Evolutionary conservation across 2,329 filamentous ascomycete species (phyloP).

Genomic region (Exserohilum rostratum): DNA sequence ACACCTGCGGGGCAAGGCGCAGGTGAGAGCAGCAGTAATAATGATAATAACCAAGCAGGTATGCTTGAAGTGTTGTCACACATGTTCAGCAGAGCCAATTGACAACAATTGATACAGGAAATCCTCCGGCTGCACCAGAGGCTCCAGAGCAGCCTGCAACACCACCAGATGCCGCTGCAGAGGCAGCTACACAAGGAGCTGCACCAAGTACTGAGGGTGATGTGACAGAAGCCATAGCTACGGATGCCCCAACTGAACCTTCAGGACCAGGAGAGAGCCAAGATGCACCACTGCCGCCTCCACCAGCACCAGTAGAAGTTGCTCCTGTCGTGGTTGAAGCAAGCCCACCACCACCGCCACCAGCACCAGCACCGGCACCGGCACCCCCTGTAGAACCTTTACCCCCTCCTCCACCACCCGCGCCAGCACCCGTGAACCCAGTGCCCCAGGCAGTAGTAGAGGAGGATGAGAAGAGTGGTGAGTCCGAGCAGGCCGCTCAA

Average conservation of each 20-base stretch:
- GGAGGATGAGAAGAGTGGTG: constrained; percentile 44
- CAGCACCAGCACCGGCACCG: constrained; percentile 15
- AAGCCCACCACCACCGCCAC: constrained; percentile 9
- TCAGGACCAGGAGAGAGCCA: constrained; percentile 16
- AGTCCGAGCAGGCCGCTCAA: constrained; percentile 46
- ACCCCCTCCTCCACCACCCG: constrained; percentile 20
- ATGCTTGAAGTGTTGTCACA: constrained; percentile 12
- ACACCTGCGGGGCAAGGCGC: constrained; percentile 30
- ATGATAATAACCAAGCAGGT: constrained; percentile 24
- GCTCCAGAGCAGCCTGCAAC: constrained; percentile 15
- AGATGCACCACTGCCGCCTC: constrained; percentile 10
- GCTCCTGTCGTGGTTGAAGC: constrained; percentile 5
- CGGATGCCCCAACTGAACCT: constrained; percentile 36
- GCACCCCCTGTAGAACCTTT: constrained; percentile 15
- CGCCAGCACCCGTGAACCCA: constrained; percentile 15
- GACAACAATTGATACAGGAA: constrained; percentile 30
- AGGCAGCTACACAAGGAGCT: constrained; percentile 15
- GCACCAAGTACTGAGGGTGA: constrained; percentile 11
- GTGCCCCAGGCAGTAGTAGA: constrained; percentile 5
- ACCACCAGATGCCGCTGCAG: constrained; percentile 18
- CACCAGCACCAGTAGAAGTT: constrained; percentile 7
- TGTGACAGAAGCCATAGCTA: constrained; percentile 20
- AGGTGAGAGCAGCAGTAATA: constrained; percentile 21
- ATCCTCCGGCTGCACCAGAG: constrained; percentile 25
- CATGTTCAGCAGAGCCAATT: constrained; percentile 17